Evolutionary conservation across 495 filamentous ascomycete genomes (phyloP), one percentile per base, ranked within the genome.

Genomic region (Margaritispora aquatica): DNA sequence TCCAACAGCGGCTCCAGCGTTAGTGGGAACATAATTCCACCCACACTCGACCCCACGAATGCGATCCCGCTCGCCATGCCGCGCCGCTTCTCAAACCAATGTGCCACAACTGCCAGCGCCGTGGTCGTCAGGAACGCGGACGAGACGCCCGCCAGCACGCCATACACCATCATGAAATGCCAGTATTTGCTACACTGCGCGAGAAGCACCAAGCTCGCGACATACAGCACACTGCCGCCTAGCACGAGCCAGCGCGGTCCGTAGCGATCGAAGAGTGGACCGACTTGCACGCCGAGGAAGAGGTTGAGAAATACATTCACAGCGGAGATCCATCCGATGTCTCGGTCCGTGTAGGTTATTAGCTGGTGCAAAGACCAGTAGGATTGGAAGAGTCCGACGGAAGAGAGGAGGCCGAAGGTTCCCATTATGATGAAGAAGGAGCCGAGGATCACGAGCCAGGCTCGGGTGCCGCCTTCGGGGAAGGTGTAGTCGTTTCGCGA

Each of bases 271-370:
- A 88, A 88, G 3, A 88, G 62, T n/a, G 85, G 84, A 1, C 85
- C 85, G 41, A 85, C 78, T 64, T 86, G 83, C 7, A 87, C 80
- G 7, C 84, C 85, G 8, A 82, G 72, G 55, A 86, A 85, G 27
- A 86, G 77, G 13, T 84, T 81, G 21, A 86, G 72, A 58, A 87
- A 87, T 24, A 84, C 72, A 27, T 87, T 80, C 1, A 83, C 66
- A 26, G 80, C 81, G 17, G 82, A 80, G 58, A 88, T 84, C 85
- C 84, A 87, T 48, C 84, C 84, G 24, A 87, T 80, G 56, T 83
- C 76, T 15, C 78, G 75, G 3, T 79, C 68, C 44, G 63, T 75
- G 70, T 85, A 79, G 17, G 70, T 61, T 1, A 72, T 67, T 17
- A 88, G 75, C 68, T 88, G 84, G 65, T 87, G 69, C 7, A 75